Evolutionary conservation across 371 early-diverging fungal species (phyloP).

Genomic region (Lichtheimia ornata): DNA sequence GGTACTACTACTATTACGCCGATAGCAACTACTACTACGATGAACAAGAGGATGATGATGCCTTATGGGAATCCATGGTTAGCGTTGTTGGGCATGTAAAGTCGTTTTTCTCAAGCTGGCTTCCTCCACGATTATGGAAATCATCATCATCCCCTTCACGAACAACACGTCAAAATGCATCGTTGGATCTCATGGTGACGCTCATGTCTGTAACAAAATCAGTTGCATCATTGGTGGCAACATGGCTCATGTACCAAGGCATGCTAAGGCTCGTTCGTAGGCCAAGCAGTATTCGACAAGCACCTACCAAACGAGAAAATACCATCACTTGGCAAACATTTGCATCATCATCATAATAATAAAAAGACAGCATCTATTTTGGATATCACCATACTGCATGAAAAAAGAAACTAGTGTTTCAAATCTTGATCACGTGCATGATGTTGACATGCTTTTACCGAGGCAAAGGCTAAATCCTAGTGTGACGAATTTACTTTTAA

Average conservation of each 20-base stretch:
- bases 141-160: not conserved
- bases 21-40: slow-evolving; percentile 4
- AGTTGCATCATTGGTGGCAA: slow-evolving; percentile 15
- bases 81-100: slow-evolving; percentile 2
- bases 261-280: slow-evolving; percentile 10
- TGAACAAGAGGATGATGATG: slow-evolving; percentile 12
- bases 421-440: too few relatives aligned
- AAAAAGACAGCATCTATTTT: not conserved
- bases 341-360: not conserved
- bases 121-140: not conserved
- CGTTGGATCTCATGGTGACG: slow-evolving; percentile 5
- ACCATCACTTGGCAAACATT: not conserved
- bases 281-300: not conserved
- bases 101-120: slow-evolving; percentile 2
- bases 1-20: not conserved
- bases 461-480: too few relatives aligned
- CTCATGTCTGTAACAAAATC: slow-evolving; percentile 15
- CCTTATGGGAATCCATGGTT: slow-evolving; percentile 12
- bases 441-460: too few relatives aligned
- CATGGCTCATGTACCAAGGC: slow-evolving; percentile 23
- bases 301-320: not conserved
- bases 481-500: too few relatives aligned
- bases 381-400: too few relatives aligned
- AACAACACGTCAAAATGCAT: slow-evolving; percentile 7
- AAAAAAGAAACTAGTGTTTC: too few relatives aligned